These are phyloP conservation scores for Acanthamoeba royreba DNA, from an alignment of 208 protist genomes.

Conservation along the genomic window DNA sequence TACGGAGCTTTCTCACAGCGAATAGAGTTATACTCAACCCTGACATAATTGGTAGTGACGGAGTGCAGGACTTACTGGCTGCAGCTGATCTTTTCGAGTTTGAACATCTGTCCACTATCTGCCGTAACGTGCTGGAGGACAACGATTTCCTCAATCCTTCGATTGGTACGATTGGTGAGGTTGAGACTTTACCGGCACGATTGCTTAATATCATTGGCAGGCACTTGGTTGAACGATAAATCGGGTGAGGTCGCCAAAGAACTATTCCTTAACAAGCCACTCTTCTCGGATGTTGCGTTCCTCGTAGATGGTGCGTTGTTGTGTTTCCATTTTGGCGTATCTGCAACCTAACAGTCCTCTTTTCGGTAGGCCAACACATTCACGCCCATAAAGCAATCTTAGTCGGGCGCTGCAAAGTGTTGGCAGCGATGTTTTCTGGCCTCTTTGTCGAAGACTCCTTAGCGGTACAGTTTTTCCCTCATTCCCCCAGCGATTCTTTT, in stretches of 20 bases:
- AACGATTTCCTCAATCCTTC: conserved; percentile 53
- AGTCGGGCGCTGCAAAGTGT: neutral
- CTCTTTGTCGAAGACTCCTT: neutral
- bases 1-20: neutral
- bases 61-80: neutral
- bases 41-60: neutral
- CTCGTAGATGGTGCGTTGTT: neutral
- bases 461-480: neutral
- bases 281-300: conserved; percentile 42
- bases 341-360: too few species aligned
- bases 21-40: neutral
- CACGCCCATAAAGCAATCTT: conserved; percentile 27
- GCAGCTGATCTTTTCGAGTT: conserved; percentile 11
- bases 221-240: conserved; percentile 55
- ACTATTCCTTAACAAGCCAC: conserved; percentile 37
- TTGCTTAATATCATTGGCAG: too few species aligned
- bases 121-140: conserved; percentile 39
- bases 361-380: neutral
- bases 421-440: conserved; percentile 14
- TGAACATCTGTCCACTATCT: conserved; percentile 36
- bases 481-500: neutral
- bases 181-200: too few species aligned
- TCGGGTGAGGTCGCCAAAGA: neutral
- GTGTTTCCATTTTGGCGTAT: neutral
- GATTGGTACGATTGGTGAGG: conserved; percentile 47